Conservation (phyloP, 148 eudicot species). For the Fagopyrum esculentum region DNA sequence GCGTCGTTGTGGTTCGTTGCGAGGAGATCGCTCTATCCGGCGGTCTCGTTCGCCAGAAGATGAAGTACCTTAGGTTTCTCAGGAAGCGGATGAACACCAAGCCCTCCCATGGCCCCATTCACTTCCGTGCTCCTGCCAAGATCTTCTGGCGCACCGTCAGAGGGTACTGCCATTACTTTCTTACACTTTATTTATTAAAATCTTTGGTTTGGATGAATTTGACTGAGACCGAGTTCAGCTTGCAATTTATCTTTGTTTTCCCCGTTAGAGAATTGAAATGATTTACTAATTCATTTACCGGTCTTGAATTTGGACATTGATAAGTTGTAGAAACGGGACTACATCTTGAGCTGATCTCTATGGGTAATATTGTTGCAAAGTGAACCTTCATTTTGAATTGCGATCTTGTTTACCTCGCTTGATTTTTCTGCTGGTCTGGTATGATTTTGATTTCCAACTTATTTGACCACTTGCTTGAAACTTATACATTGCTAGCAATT, state of each 20-base stretch:
- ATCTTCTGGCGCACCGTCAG: slow-evolving; percentile 87
- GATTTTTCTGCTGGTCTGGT: neutral
- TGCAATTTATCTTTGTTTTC: neutral
- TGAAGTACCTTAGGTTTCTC: slow-evolving; percentile 71
- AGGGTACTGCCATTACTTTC: slow-evolving; percentile 34
- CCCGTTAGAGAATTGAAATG: neutral
- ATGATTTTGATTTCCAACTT: neutral
- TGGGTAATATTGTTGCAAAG: neutral
- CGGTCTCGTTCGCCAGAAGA: slow-evolving; percentile 75
- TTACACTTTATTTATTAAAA: neutral
- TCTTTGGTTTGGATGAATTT: neutral
- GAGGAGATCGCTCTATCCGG: slow-evolving; percentile 88
- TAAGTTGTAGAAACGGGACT: too few species aligned
- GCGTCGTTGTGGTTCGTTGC: slow-evolving; percentile 59
- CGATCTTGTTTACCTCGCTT: neutral
- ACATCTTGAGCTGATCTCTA: neutral
- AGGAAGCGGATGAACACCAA: slow-evolving; percentile 84
- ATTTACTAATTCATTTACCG: neutral
- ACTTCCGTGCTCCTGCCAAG: slow-evolving; percentile 80
- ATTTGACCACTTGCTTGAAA: neutral
- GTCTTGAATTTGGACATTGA: neutral
- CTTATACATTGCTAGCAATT: neutral
- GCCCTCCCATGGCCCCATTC: slow-evolving; percentile 90
- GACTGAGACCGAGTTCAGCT: neutral
- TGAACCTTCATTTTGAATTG: neutral